Evolutionary conservation across 768 basidiomycete species (phyloP).

Genomic region (Hydnomerulius pinastri): DNA sequence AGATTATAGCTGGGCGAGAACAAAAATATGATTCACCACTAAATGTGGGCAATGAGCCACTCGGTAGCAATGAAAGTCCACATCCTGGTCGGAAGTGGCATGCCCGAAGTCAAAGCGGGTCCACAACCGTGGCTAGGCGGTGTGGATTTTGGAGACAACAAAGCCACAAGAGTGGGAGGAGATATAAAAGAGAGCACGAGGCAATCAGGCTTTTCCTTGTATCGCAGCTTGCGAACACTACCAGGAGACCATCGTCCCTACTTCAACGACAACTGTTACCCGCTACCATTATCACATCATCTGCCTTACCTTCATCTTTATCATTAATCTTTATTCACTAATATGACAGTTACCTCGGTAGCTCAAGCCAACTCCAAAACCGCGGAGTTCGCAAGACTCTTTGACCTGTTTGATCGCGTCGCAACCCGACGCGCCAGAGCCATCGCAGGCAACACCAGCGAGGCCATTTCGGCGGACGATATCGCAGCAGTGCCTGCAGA

Average conservation of each 20-base stretch:
- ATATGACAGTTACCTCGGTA: conserved; percentile 21
- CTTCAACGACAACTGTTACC: background rate
- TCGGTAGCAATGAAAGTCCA: conserved; percentile 18
- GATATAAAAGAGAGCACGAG: conserved; percentile 19
- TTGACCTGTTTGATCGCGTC: conserved; percentile 54
- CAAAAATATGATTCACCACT: conserved; percentile 9
- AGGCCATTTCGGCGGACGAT: conserved; percentile 32
- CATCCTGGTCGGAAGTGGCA: conserved; percentile 1
- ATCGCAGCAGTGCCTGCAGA: conserved; percentile 30
- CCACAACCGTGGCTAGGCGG: conserved; percentile 7
- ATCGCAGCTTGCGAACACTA: background rate
- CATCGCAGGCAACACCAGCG: conserved; percentile 12
- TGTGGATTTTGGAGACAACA: background rate
- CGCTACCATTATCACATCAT: background rate
- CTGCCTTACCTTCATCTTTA: background rate
- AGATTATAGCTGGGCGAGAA: conserved; percentile 9
- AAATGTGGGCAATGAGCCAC: conserved; percentile 19
- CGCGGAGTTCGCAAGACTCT: conserved; percentile 55
- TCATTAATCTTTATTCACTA: conserved; percentile 7
- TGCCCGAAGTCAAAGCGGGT: background rate
- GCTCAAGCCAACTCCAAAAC: conserved; percentile 39
- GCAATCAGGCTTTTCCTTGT: background rate
- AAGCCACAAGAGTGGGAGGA: conserved; percentile 14
- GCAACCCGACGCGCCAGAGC: conserved; percentile 43
- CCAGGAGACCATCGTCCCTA: conserved; percentile 2